Percentiles rank a stretch among this genome's conserved stretches.
Evolutionary conservation across 345 rosid genomes (phyloP).

Genomic region (Brassica rapa): DNA sequence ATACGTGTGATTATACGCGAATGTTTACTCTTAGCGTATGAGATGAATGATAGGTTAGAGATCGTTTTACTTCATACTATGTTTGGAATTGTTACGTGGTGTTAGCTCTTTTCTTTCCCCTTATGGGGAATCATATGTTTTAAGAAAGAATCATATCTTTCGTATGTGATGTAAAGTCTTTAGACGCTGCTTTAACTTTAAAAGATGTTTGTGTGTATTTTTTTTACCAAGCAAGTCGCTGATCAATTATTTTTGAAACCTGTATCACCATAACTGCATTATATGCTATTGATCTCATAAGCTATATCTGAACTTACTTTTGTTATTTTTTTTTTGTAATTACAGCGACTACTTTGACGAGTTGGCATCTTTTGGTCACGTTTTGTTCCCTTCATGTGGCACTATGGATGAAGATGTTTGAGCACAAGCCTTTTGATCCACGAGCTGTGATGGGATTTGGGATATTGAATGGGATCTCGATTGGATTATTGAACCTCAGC

Average conservation of each 20-base stretch:
- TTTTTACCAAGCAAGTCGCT: constrained; percentile 1
- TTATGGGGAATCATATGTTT: neutral
- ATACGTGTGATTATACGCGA: neutral
- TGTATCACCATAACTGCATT: neutral
- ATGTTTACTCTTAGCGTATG: constrained; percentile 1
- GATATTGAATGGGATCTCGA: constrained; percentile 92
- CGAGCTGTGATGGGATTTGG: constrained; percentile 99
- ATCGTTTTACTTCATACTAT: constrained; percentile 15
- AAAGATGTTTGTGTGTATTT: neutral
- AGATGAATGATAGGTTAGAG: neutral
- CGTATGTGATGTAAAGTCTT: neutral
- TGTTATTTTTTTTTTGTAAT: constrained; percentile 12
- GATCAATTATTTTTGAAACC: neutral
- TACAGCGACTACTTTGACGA: constrained; percentile 97
- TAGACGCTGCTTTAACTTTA: neutral
- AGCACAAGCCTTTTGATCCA: constrained; percentile 99
- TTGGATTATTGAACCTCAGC: constrained; percentile 96
- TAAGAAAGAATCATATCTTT: neutral
- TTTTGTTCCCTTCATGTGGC: constrained; percentile 99
- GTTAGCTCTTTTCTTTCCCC: neutral
- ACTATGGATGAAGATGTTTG: constrained; percentile 92
- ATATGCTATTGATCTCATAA: constrained; percentile 5
- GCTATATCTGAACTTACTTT: constrained; percentile 14
- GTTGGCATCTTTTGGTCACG: constrained; percentile 99
- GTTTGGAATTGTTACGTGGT: neutral